phyloP scores from a whole-genome alignment of 306 rosid species.

The Prunus mira region DNA sequence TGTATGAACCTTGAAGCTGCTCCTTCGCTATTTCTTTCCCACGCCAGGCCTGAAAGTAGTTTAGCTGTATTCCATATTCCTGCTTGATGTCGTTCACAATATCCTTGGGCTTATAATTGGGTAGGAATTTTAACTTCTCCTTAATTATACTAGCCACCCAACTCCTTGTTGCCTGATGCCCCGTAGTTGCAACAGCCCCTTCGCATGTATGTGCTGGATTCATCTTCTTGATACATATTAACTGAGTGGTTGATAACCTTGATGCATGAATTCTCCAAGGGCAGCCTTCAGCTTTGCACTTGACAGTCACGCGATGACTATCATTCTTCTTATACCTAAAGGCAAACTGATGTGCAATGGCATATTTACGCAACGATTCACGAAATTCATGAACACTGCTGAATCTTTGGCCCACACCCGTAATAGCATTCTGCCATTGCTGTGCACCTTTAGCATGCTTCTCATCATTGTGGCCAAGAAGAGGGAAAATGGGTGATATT shows the following conservation, averaged over 20 bases:
- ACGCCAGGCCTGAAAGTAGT: constrained; percentile 99
- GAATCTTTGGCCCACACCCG: constrained; percentile 94
- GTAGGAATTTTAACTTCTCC: constrained; percentile 80
- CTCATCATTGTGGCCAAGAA: constrained; percentile 43
- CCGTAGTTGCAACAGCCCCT: constrained; percentile 81
- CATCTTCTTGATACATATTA: constrained; percentile 97
- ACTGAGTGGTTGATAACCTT: constrained; percentile 84
- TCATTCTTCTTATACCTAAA: constrained; percentile 95
- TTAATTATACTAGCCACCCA: constrained; percentile 98
- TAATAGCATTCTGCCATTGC: constrained; percentile 94
- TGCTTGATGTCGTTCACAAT: constrained; percentile 89
- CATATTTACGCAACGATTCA: constrained; percentile 88
- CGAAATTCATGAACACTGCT: constrained; percentile 89
- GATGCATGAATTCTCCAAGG: constrained; percentile 99
- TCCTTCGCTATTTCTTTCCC: constrained; percentile 99
- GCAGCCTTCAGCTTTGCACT: constrained; percentile 98
- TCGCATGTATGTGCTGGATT: constrained; percentile 78
- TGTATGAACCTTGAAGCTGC: constrained; percentile 98
- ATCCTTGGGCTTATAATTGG: constrained; percentile 96
- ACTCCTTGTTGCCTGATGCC: constrained; percentile 98
- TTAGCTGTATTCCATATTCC: constrained; percentile 92
- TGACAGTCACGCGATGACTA: constrained; percentile 97
- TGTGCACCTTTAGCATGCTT: constrained; percentile 76
- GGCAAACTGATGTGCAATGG: constrained; percentile 95
- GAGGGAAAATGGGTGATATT: constrained; percentile 43